Evolutionary conservation across 1,284 basidiomycete species (phyloP).

Genomic region (Leccinum huronense): DNA sequence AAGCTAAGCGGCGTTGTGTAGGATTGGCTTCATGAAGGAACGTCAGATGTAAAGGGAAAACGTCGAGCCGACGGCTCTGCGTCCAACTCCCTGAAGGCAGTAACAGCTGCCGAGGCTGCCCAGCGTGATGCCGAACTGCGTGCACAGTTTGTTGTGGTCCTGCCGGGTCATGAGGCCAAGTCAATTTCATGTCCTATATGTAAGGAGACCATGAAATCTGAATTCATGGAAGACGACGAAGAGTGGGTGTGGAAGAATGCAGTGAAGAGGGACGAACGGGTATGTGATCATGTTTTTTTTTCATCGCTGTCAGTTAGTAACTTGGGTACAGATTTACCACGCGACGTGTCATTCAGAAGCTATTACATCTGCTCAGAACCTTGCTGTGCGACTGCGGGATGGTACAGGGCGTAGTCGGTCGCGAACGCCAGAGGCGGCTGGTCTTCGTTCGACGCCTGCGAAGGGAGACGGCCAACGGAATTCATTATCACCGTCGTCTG

Average conservation of each 20-base stretch:
- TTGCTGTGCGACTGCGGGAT: slow-evolving; percentile 64
- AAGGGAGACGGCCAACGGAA: slow-evolving; percentile 31
- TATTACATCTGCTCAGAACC: slow-evolving; percentile 53
- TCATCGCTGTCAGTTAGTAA: neutral
- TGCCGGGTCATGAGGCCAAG: slow-evolving; percentile 81
- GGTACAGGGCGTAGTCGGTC: slow-evolving; percentile 66
- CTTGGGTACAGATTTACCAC: slow-evolving; percentile 68
- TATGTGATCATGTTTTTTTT: slow-evolving; percentile 41
- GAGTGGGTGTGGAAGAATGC: slow-evolving; percentile 99
- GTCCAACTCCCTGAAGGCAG: slow-evolving; percentile 53
- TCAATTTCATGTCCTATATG: slow-evolving; percentile 90
- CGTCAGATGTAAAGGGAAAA: slow-evolving; percentile 62
- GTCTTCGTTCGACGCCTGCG: slow-evolving; percentile 47
- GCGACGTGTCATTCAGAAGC: slow-evolving; percentile 90
- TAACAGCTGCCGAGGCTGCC: slow-evolving; percentile 63
- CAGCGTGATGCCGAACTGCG: slow-evolving; percentile 73
- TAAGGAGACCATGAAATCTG: slow-evolving; percentile 90
- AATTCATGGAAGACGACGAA: slow-evolving; percentile 95
- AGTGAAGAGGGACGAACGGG: slow-evolving; percentile 76
- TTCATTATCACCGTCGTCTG: slow-evolving; percentile 49
- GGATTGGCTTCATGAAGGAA: slow-evolving; percentile 83
- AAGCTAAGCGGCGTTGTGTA: slow-evolving; percentile 35
- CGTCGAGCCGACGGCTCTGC: slow-evolving; percentile 52
- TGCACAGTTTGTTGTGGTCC: slow-evolving; percentile 83
- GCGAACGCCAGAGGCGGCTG: slow-evolving; percentile 60